Evolutionary conservation across 495 filamentous ascomycete species (phyloP), one percentile per base, ranked within the genome.

Genomic region (Ramalina intermedia): DNA sequence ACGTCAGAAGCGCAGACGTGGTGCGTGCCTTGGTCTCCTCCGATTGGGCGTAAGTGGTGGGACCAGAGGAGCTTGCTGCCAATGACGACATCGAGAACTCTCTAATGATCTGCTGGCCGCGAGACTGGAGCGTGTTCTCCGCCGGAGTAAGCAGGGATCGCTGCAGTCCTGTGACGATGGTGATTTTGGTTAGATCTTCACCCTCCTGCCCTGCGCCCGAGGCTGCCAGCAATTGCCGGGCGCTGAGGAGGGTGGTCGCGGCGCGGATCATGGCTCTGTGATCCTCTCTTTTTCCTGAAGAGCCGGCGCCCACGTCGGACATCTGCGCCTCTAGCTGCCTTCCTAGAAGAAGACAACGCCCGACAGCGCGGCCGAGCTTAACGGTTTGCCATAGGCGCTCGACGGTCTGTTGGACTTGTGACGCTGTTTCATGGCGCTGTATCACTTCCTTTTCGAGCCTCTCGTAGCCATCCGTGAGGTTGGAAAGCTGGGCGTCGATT

Each of bases 261-360:
- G 85, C 86, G 23, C 86, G 73, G 38, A 94, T 77, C 59, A 94
- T 70, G 4, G 82, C 84, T 24, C 81, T 72, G 52, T 85, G 78
- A 47, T 90, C 86, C 52, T 86, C 84, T 50, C 74, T 78, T 27
- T 61, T 74, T 50, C 57, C 58, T 6, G 57, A 61, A 37, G 63
- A 65, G 20, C 67, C 69, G 17, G 68, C n/a, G 18, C 63, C 76
- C 56, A 73, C 60, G 51, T 85, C 84, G 0, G 70, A 68, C 55
- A 81, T 75, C 63, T 95, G 88, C 13, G 82, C 73, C 58, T 96
- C 88, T 18, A 98, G 73, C 67, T 95, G 89, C 26, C 90, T 70
- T 0, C 84, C 87, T 16, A 96, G 70, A 40, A 80, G 76, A 23
- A 96, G 68, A 52, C 79, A 84, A 41, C 91, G 68, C 33, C 72